Evolutionary conservation across 2,329 filamentous ascomycete genomes (phyloP).

Genomic region (Xylaria sp.): DNA sequence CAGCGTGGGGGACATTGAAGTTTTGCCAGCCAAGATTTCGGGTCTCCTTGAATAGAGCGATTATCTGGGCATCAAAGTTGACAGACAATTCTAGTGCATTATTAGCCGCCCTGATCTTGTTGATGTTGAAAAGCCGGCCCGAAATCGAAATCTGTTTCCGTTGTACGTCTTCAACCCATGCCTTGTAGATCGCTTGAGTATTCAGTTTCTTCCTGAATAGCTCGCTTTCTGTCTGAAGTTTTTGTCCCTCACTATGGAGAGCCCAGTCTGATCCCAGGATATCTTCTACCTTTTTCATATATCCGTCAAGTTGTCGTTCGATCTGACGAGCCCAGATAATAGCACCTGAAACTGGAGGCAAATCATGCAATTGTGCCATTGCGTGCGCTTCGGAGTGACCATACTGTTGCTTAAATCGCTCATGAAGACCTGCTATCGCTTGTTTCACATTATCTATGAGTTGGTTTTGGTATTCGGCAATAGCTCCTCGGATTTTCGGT

Average conservation of each 20-base stretch:
- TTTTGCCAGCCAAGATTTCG: slow-evolving; percentile 95
- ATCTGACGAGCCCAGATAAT: slow-evolving; percentile 99
- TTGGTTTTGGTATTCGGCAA: slow-evolving; percentile 97
- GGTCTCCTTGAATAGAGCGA: slow-evolving; percentile 98
- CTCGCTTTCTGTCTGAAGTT: slow-evolving; percentile 88
- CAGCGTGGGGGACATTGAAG: slow-evolving; percentile 91
- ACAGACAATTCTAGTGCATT: slow-evolving; percentile 89
- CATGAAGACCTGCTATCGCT: slow-evolving; percentile 91
- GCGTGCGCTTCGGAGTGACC: slow-evolving; percentile 97
- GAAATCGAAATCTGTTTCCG: slow-evolving; percentile 90
- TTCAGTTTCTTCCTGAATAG: slow-evolving; percentile 97
- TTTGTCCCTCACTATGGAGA: slow-evolving; percentile 92
- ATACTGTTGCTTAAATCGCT: slow-evolving; percentile 99
- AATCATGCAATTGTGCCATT: slow-evolving; percentile 96
- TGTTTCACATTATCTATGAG: slow-evolving; percentile 98
- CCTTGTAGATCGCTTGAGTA: slow-evolving; percentile 91
- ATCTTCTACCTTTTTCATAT: slow-evolving; percentile 99
- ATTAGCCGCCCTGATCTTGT: slow-evolving; percentile 87
- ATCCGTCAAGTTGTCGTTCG: slow-evolving; percentile 91
- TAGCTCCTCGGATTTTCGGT: slow-evolving; percentile 98
- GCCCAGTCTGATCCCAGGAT: slow-evolving; percentile 96
- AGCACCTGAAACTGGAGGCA: slow-evolving; percentile 94
- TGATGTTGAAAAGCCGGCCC: slow-evolving; percentile 90
- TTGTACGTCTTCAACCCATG: slow-evolving; percentile 92
- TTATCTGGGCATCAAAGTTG: slow-evolving; percentile 97